phyloP scores from a whole-genome alignment of 208 protist species.

The Leishmania mexicana region DNA sequence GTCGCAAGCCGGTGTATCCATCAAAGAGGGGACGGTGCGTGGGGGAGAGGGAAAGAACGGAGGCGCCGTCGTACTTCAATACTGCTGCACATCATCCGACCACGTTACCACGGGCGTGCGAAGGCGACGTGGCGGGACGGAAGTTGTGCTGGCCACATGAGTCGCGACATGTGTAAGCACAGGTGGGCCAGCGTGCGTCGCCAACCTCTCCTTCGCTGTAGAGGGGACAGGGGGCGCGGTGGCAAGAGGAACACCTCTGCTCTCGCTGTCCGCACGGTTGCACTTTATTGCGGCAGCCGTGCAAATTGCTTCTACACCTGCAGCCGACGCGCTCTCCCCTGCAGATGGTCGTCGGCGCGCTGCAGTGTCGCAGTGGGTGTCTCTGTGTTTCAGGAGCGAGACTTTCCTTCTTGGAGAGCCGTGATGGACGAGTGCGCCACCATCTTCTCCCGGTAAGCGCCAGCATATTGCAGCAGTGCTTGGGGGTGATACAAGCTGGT shows the following conservation, averaged over 20 bases:
- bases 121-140: background rate
- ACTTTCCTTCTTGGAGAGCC: background rate
- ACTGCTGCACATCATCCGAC: conserved; percentile 19
- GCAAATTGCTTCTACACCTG: background rate
- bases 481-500: background rate
- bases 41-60: background rate
- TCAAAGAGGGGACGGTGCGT: background rate
- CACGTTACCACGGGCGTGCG: conserved; percentile 16
- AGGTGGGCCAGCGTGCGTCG: background rate
- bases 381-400: background rate
- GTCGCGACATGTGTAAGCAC: background rate
- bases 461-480: background rate
- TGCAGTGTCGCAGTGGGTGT: background rate
- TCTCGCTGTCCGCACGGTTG: background rate
- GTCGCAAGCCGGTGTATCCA: background rate
- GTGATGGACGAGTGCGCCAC: background rate
- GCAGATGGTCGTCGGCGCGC: background rate
- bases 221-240: background rate
- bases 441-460: background rate
- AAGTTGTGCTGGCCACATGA: no score
- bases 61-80: background rate
- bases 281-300: background rate
- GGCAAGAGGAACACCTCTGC: background rate
- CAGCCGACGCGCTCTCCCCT: background rate
- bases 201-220: background rate